phyloP scores from a whole-genome alignment of 2,329 filamentous ascomycete genomes.

The Sclerotinia nivalis region DNA sequence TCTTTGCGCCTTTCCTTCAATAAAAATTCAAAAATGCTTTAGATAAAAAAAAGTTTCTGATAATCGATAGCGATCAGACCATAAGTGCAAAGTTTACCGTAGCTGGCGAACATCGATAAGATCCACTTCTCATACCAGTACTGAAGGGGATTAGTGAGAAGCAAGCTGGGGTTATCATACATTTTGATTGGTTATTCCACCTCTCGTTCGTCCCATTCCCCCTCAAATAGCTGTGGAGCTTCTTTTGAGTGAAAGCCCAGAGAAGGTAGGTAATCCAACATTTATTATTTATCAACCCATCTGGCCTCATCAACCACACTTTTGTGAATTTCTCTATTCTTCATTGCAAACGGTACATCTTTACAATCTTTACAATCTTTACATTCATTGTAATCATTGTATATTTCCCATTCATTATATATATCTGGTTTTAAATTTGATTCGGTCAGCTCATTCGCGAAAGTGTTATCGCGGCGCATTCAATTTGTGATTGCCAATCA shows the following conservation, averaged over 20 bases:
- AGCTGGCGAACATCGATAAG: slow-evolving; percentile 12
- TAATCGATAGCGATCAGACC: slow-evolving; percentile 30
- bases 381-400: background rate
- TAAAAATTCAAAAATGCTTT: slow-evolving; percentile 25
- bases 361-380: background rate
- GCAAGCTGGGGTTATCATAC: background rate
- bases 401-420: background rate
- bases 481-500: background rate
- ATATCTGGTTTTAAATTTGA: background rate
- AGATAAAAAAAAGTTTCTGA: slow-evolving; percentile 26
- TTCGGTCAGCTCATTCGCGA: background rate
- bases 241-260: background rate
- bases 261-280: background rate
- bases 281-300: background rate
- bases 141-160: background rate
- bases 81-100: slow-evolving; percentile 24
- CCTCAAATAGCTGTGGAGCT: slow-evolving; percentile 10
- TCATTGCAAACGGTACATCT: background rate
- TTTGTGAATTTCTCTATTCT: background rate
- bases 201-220: background rate
- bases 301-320: slow-evolving; percentile 15
- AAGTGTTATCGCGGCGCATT: slow-evolving; percentile 21
- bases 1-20: slow-evolving; percentile 35
- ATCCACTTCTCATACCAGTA: background rate
- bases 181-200: background rate